Evolutionary conservation across 306 rosid genomes (phyloP).

Genomic region (Cotoneaster glaucophyllus): DNA sequence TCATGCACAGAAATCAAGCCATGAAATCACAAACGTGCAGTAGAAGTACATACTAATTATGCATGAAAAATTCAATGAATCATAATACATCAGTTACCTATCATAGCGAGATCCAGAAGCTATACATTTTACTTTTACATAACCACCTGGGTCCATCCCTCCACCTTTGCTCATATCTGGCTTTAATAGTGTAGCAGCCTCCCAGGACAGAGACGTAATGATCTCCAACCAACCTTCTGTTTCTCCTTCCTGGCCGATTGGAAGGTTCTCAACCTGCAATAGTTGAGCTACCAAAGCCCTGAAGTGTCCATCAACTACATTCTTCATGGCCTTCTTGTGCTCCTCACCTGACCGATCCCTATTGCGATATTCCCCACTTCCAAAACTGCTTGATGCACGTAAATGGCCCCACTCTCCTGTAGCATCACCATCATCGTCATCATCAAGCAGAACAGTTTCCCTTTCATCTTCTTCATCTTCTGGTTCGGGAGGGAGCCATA

Average conservation of each 20-base stretch:
- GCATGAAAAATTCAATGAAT: neutral
- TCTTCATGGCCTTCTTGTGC: slow-evolving; percentile 64
- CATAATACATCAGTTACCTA: slow-evolving; percentile 42
- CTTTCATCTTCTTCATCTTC: slow-evolving; percentile 90
- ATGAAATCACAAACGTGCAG: neutral
- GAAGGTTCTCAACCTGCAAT: slow-evolving; percentile 76
- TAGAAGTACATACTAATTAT: neutral
- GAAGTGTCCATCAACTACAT: slow-evolving; percentile 89
- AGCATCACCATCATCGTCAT: slow-evolving; percentile 64
- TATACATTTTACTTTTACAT: slow-evolving; percentile 87
- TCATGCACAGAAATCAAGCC: neutral
- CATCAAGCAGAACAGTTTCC: slow-evolving; percentile 59
- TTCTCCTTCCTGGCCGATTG: slow-evolving; percentile 48
- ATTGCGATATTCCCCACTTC: slow-evolving; percentile 61
- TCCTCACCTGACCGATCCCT: slow-evolving; percentile 72
- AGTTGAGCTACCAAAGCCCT: slow-evolving; percentile 93
- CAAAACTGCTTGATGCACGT: slow-evolving; percentile 61
- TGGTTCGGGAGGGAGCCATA: slow-evolving; percentile 98
- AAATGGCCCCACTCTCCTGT: slow-evolving; percentile 75
- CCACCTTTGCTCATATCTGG: slow-evolving; percentile 94
- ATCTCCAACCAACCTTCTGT: slow-evolving; percentile 81
- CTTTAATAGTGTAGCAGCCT: slow-evolving; percentile 86
- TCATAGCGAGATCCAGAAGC: slow-evolving; percentile 68
- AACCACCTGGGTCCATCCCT: slow-evolving; percentile 96
- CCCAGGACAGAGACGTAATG: slow-evolving; percentile 83